Evolutionary conservation across 2,329 filamentous ascomycete genomes (phyloP), one percentile per base, ranked within the genome.

Genomic region (Sporothrix euskadiensis): DNA sequence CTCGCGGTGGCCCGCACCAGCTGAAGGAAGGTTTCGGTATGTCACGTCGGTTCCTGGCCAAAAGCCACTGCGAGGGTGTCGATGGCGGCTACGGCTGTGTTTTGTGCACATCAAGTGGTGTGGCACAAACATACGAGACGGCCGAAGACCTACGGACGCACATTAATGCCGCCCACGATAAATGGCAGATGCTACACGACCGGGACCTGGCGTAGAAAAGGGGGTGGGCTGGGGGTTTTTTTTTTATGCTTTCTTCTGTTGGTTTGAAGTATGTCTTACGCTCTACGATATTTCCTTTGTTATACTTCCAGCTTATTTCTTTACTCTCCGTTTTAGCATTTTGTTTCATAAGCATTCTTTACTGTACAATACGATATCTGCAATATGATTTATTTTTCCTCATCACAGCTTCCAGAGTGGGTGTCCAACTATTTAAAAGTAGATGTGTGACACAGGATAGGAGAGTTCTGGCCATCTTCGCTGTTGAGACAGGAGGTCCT

Each of bases 141-240:
- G 78, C 79, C 4, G 78, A 79, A 52, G 75, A 76, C 6, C 77
- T 84, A 71, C 77, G 77, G 44, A 76, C 76, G 35, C 82, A 84
- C 73, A 81, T 83, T 75, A 81, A 83, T 71, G 71, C 76, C 1
- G 66, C 76, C 3, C 82, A 84, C 74, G 80, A 79, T 35, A 84
- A 84, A 76, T 84, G 82, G 82, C 82, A 84, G 78, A 80, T 84
- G 74, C 79, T 83, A 35, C 82, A 84, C 69, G 82, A 84, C 73
- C 77, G 78, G 26, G 81, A 82, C 59, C 75, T 82, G 78, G 71
- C 75, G 3, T 77, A 73, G 71, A 19, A n/a, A 26, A n/a, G 22
- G 4, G 22, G 52, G 9, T 5, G 52, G 12, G 19, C 26, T 26
- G 26, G 26, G 1, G 1, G 1, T 26, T 26, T 26, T 26, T 26